These are phyloP conservation scores for Thielaviopsis populi DNA, from an alignment of 2,329 filamentous ascomycete species.

Conservation along the genomic window DNA sequence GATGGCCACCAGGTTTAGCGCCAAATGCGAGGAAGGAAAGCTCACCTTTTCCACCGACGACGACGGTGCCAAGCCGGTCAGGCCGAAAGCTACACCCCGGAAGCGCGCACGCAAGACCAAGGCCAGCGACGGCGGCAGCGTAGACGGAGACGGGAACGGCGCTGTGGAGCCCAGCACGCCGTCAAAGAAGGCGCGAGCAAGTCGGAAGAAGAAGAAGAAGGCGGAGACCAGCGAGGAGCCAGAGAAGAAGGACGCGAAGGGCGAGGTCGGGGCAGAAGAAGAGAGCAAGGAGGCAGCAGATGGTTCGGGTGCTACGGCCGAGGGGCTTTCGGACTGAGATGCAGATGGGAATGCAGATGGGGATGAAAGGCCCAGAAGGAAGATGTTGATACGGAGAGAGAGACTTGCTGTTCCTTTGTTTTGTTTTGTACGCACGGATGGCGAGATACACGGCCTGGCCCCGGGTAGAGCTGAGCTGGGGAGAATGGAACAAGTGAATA, in stretches of 20 bases:
- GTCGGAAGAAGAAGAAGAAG: not conserved
- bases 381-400: not conserved
- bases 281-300: not conserved
- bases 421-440: not conserved
- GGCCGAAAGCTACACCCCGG: not conserved
- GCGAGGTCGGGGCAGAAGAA: not conserved
- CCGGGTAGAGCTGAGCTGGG: not conserved
- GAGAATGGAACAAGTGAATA: not conserved
- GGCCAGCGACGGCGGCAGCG: not conserved
- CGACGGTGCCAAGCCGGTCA: not conserved
- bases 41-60: not conserved
- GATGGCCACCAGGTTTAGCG: not conserved
- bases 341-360: not conserved
- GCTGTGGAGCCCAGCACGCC: not conserved
- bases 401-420: not conserved
- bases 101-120: not conserved
- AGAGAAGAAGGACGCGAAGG: not conserved
- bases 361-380: not conserved
- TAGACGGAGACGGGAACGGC: not conserved
- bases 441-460: not conserved
- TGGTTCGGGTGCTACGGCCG: not conserved
- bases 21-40: not conserved
- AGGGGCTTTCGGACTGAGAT: not conserved
- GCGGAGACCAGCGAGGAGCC: not conserved
- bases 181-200: not conserved